Base-by-base conservation (phyloP, 345 rosid genomes). In the Nephelium lappaceum region DNA sequence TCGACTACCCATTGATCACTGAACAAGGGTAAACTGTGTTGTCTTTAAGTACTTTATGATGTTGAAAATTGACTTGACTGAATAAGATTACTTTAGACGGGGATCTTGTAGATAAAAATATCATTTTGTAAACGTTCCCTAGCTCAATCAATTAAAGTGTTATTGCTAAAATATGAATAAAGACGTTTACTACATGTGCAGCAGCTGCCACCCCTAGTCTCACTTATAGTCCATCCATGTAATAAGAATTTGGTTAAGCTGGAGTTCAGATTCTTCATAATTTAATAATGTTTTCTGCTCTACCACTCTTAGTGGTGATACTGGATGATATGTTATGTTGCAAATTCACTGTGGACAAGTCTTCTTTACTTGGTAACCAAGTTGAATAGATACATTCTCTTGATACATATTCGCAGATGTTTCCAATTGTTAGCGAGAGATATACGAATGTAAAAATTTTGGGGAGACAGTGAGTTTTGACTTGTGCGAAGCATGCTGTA, bases 361-460 rank as follows among this genome's bases (percentile, higher is more conserved):
- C 10, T 77, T n/a, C 31, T 61, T 47, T 21, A 5, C 36, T 66
- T 72, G 36, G 16, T 38, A 14, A 36, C 55, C 60, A 27, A 53
- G 5, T 62, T 69, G 39, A 61, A 49, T 25, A 53, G 19, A 23
- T 72, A 27, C 60, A 23, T 49, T 23, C n/a, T 38, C 5, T 45
- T 24, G 53, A 19, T 10, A 0, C 11, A n/a, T 74, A 31, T 2
- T 31, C 8, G 21, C 90, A 88, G 91, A 68, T 86, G 81, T 76
- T 0, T 68, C 91, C 91, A 31, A 83, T 88, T 71, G 71, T 78
- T 21, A 89, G 91, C 42, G 83, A 84, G 74, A 81, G 91, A 74
- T 86, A n/a, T n/a, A 86, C 75, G 79, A 16, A 43, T 88, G 91
- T 82, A 76, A 75, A 73, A 87, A 88, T 77, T 88, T 89, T 31